phyloP scores from a whole-genome alignment of 1,284 basidiomycete genomes.

The Ustilago vetiveriae region DNA sequence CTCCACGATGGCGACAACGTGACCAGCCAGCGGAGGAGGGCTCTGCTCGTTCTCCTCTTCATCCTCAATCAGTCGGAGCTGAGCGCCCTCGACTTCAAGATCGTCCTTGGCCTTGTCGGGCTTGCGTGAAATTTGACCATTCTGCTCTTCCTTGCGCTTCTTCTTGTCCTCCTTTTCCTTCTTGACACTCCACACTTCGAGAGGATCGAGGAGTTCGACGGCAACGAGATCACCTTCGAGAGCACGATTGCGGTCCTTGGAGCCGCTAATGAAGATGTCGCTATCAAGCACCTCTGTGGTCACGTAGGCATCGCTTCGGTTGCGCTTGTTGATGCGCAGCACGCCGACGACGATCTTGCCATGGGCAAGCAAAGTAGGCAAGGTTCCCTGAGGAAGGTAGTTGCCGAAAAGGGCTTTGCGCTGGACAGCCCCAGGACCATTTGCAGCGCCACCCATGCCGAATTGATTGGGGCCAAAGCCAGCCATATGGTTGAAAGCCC shows the following conservation, averaged over 20 bases:
- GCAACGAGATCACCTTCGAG: constrained; percentile 98
- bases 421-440: constrained; percentile 74
- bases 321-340: constrained; percentile 97
- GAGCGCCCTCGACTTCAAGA: constrained; percentile 98
- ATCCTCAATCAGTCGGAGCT: constrained; percentile 93
- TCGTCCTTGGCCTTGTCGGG: constrained; percentile 99
- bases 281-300: constrained; percentile 98
- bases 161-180: constrained; percentile 99
- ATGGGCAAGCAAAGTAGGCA: constrained; percentile 95
- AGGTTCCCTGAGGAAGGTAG: constrained; percentile 95
- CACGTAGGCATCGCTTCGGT: constrained; percentile 97
- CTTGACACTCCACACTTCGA: constrained; percentile 92
- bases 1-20: constrained; percentile 97
- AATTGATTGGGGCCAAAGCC: constrained; percentile 36
- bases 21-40: constrained; percentile 76
- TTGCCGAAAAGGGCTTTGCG: constrained; percentile 99
- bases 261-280: constrained; percentile 90
- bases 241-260: constrained; percentile 97
- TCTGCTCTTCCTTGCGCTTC: constrained; percentile 90
- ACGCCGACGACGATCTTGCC: constrained; percentile 98
- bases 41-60: constrained; percentile 83
- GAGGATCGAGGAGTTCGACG: constrained; percentile 90
- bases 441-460: constrained; percentile 71
- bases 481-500: constrained; percentile 87
- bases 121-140: constrained; percentile 80